Conservation (phyloP, 2,329 filamentous ascomycete genomes). For the Ceratocystiopsis sp. region DNA sequence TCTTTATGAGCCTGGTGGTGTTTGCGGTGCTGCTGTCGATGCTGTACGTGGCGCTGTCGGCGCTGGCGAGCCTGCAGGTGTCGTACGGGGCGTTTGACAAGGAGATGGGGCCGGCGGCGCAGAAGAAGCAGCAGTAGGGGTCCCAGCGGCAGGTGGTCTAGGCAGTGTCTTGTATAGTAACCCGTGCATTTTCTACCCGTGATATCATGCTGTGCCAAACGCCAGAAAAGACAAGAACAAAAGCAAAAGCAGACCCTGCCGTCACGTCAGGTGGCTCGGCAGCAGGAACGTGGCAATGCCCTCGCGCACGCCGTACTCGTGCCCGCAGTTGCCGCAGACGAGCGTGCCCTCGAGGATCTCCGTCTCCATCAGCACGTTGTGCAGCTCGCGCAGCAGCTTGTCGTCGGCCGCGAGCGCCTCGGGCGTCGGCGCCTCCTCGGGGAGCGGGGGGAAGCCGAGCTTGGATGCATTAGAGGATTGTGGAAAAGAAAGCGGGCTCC, state of each 20-base stretch:
- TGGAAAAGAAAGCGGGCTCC: too few relatives aligned
- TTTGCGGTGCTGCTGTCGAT: conserved; percentile 58
- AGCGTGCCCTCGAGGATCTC: conserved; percentile 78
- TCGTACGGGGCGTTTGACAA: conserved; percentile 93
- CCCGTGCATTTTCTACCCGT: background rate
- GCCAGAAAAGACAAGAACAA: too few relatives aligned
- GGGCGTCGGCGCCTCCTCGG: conserved; percentile 42
- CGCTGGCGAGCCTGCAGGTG: conserved; percentile 66
- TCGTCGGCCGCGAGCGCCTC: conserved; percentile 48
- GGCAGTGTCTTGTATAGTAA: background rate
- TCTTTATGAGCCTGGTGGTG: conserved; percentile 74
- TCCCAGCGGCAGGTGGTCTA: background rate
- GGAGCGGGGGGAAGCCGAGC: conserved; percentile 65
- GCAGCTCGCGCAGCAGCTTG: conserved; percentile 58
- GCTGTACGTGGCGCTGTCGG: conserved; percentile 59
- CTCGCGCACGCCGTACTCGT: conserved; percentile 88
- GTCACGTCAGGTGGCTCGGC: conserved; percentile 73
- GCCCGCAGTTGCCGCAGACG: conserved; percentile 78
- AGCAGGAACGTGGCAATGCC: conserved; percentile 93
- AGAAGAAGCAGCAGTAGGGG: conserved; percentile 55
- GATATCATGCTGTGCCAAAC: background rate
- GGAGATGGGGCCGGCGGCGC: conserved; percentile 75
- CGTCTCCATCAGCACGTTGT: conserved; percentile 73
- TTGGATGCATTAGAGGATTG: too few relatives aligned
- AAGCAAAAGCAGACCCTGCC: background rate